phyloP scores from a whole-genome alignment of 2,329 filamentous ascomycete species.

The Stachybotrys chlorohalonatus region DNA sequence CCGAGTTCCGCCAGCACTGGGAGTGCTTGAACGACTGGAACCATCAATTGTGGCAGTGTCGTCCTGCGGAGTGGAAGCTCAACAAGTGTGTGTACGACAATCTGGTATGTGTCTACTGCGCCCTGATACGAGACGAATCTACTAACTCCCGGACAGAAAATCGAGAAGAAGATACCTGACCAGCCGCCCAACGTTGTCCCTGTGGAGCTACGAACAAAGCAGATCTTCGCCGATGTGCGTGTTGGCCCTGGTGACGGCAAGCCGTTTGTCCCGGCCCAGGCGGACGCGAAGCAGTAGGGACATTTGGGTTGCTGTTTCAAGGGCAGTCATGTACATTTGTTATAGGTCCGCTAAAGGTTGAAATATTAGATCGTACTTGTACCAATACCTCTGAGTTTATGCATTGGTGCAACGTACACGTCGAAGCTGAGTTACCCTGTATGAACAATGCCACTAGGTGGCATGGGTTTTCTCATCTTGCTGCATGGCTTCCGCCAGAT shows the following conservation, averaged over 20 bases:
- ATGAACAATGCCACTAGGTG: not conserved
- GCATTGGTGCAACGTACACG: too few species aligned
- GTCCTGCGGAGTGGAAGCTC: constrained; percentile 75
- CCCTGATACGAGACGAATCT: not conserved
- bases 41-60: constrained; percentile 94
- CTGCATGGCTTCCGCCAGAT: too few species aligned
- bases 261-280: constrained; percentile 28
- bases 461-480: too few species aligned
- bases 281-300: constrained; percentile 24
- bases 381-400: too few species aligned
- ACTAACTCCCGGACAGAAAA: constrained; percentile 43
- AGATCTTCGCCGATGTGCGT: constrained; percentile 50
- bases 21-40: constrained; percentile 95
- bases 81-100: constrained; percentile 97
- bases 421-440: not conserved
- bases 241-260: constrained; percentile 32
- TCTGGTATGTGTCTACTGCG: constrained; percentile 53
- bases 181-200: constrained; percentile 60
- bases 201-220: constrained; percentile 61
- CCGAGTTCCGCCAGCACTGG: constrained; percentile 90
- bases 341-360: constrained; percentile 10
- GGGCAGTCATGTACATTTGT: constrained; percentile 19
- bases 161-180: constrained; percentile 74
- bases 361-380: not conserved
- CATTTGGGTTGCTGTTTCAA: not conserved